Evolutionary conservation across 495 filamentous ascomycete genomes (phyloP).

Genomic region (Parmelia sp.): DNA sequence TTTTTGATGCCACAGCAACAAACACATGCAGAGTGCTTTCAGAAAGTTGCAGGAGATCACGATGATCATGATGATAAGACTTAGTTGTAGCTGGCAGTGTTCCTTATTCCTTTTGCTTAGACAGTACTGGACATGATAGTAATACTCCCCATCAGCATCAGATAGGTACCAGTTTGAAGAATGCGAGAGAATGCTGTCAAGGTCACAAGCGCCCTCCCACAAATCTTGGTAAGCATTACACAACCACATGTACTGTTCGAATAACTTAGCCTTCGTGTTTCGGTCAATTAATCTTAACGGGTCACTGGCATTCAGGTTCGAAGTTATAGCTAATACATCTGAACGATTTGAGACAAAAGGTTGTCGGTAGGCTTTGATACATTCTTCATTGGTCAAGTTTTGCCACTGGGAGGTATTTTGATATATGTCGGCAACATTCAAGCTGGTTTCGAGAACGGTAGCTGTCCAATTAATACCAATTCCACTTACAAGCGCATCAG

Average conservation of each 20-base stretch:
- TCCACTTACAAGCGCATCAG: neutral
- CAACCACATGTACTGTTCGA: neutral
- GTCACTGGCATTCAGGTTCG: constrained; percentile 2
- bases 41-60: constrained; percentile 37
- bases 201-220: neutral
- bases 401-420: constrained; percentile 25
- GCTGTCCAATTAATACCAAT: constrained; percentile 7
- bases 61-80: constrained; percentile 32
- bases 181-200: neutral
- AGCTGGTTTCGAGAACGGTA: no score
- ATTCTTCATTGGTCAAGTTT: constrained; percentile 8
- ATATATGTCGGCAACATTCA: constrained; percentile 25
- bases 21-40: constrained; percentile 33
- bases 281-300: neutral
- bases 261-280: neutral
- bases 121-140: constrained; percentile 33
- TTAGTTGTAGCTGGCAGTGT: constrained; percentile 41
- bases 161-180: constrained; percentile 20
- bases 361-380: constrained; percentile 11
- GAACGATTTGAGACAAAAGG: neutral
- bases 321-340: constrained; percentile 15
- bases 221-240: neutral
- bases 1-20: constrained; percentile 22
- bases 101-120: constrained; percentile 29
- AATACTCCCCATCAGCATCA: neutral